Percentiles rank a stretch among this genome's conserved stretches.
Conservation (phyloP, 208 protist genomes). For the Leishmania tropica region DNA sequence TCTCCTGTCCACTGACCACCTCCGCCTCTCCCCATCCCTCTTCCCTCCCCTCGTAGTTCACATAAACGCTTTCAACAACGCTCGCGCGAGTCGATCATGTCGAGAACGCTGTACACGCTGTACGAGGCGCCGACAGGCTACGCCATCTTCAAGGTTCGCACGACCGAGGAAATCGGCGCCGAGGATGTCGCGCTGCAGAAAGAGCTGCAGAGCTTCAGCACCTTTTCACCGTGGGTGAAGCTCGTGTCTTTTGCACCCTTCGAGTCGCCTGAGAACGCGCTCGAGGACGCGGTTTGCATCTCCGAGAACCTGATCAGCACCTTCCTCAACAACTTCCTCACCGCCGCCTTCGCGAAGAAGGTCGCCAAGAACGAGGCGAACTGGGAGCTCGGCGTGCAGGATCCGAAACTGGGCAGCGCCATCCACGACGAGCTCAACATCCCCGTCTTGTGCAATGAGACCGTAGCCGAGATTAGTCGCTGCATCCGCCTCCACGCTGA, state of each 20-base stretch:
- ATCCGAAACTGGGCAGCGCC: constrained; percentile 95
- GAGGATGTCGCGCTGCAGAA: constrained; percentile 92
- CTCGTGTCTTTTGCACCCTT: constrained; percentile 97
- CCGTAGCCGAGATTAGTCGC: constrained; percentile 90
- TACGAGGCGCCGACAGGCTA: constrained; percentile 98
- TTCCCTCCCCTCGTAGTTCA: neutral
- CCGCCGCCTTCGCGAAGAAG: constrained; percentile 95
- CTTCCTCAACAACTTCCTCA: constrained; percentile 95
- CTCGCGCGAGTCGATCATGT: constrained; percentile 45
- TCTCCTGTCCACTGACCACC: neutral
- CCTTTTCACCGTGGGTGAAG: constrained; percentile 96
- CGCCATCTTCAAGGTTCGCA: constrained; percentile 95
- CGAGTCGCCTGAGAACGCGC: constrained; percentile 95
- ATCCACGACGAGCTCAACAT: constrained; percentile 93
- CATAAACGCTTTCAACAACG: neutral
- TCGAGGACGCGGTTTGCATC: constrained; percentile 98
- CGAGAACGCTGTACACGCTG: constrained; percentile 92
- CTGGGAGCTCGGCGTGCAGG: constrained; percentile 95
- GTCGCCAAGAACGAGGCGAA: constrained; percentile 74
- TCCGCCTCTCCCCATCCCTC: neutral
- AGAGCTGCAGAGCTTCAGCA: constrained; percentile 91
- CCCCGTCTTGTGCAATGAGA: constrained; percentile 90
- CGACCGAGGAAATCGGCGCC: constrained; percentile 95
- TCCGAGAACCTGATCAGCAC: constrained; percentile 94
- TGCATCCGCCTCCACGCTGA: constrained; percentile 97